phyloP scores from a whole-genome alignment of 148 eudicot species.

The Camellia lanceoleosa region DNA sequence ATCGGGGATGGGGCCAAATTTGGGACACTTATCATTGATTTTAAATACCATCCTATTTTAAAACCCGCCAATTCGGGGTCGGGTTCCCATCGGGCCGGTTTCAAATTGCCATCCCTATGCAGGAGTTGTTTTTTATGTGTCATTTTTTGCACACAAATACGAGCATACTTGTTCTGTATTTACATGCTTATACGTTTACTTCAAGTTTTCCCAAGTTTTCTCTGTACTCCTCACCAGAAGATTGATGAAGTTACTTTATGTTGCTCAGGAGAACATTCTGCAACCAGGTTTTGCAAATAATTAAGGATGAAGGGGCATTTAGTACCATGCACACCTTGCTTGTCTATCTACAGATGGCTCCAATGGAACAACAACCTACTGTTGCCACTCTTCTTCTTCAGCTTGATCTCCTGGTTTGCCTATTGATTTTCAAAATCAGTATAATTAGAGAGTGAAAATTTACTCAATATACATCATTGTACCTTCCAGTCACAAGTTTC shows the following conservation, averaged over 20 bases:
- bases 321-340: slow-evolving; percentile 57
- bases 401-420: slow-evolving; percentile 57
- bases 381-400: slow-evolving; percentile 52
- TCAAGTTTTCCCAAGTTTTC: not conserved
- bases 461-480: not conserved
- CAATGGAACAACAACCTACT: slow-evolving; percentile 60
- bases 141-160: not conserved
- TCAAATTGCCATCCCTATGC: not conserved
- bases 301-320: slow-evolving; percentile 55
- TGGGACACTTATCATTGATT: no score
- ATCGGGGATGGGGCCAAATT: no score
- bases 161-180: not conserved
- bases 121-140: not conserved
- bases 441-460: not conserved
- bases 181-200: not conserved
- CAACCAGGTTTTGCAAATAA: slow-evolving; percentile 41
- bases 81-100: no score
- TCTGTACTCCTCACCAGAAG: not conserved
- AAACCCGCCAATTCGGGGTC: no score
- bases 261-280: slow-evolving; percentile 41
- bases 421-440: not conserved
- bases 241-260: slow-evolving; percentile 9
- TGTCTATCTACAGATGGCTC: slow-evolving; percentile 54
- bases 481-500: not conserved
- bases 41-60: no score